These are phyloP conservation scores for Nemania bipapillata DNA, from an alignment of 2,329 filamentous ascomycete genomes.

Conservation along the genomic window DNA sequence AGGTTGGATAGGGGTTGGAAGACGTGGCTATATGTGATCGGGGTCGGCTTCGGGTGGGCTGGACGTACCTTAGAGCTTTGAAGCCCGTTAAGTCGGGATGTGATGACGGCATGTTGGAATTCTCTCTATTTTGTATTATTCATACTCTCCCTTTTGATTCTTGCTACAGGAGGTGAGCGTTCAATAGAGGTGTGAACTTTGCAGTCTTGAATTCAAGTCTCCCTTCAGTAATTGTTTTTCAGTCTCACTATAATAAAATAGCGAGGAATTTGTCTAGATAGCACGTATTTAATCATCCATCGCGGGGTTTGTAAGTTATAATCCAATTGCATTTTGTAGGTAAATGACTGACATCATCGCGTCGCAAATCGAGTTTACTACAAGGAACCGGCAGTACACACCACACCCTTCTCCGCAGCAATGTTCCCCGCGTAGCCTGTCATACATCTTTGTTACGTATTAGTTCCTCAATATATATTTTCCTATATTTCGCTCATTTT, in stretches of 20 bases:
- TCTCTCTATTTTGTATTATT: neutral
- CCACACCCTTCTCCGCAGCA: constrained; percentile 14
- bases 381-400: neutral
- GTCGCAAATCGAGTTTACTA: constrained; percentile 7
- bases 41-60: neutral
- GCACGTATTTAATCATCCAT: neutral
- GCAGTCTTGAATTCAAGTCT: too few species aligned
- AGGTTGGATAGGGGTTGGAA: neutral
- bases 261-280: neutral
- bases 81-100: constrained; percentile 46
- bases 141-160: neutral
- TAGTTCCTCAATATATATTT: too few species aligned
- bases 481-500: too few species aligned
- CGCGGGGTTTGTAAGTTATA: neutral
- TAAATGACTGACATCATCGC: constrained; percentile 33
- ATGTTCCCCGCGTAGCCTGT: neutral
- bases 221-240: too few species aligned
- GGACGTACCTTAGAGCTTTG: constrained; percentile 46
- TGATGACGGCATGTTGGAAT: constrained; percentile 42
- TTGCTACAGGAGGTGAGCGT: neutral
- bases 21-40: neutral
- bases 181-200: neutral
- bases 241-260: neutral
- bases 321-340: constrained; percentile 15
- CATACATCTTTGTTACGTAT: too few species aligned